Percentiles rank a stretch among this genome's conserved stretches.
phyloP scores from a whole-genome alignment of 164 flowering plant genomes.

The Umbellularia californica region DNA sequence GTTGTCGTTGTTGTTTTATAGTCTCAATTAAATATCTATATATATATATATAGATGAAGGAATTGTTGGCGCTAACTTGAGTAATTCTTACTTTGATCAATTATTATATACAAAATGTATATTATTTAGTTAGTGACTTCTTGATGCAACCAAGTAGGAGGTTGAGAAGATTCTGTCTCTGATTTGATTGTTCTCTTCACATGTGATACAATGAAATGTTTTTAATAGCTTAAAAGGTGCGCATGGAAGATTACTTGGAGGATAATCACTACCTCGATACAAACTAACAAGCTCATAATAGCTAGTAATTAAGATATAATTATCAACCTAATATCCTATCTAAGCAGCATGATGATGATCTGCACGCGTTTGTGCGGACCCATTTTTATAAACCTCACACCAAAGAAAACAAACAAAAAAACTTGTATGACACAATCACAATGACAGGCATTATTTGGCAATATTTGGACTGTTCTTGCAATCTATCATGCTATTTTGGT shows the following conservation, averaged over 20 bases:
- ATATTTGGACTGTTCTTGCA: background rate
- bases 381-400: background rate
- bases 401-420: background rate
- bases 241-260: background rate
- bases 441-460: background rate
- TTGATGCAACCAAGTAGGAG: constrained; percentile 40
- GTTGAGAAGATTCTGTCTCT: constrained; percentile 20
- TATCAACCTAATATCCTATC: background rate
- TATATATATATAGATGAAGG: background rate
- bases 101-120: background rate
- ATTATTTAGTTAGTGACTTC: background rate
- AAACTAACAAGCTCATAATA: constrained; percentile 4
- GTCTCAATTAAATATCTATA: no score
- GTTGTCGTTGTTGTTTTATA: no score
- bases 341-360: background rate
- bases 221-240: background rate
- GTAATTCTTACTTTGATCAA: background rate
- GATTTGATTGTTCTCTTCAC: constrained; percentile 14
- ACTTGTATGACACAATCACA: background rate
- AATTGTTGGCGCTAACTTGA: background rate
- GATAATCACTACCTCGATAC: background rate
- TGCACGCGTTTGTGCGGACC: constrained; percentile 4
- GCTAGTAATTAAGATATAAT: background rate
- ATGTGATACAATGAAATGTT: background rate
- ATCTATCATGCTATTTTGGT: constrained; percentile 1